phyloP scores from a whole-genome alignment of 1,139 yeast genomes.

The Yamadazyma siamensis region DNA sequence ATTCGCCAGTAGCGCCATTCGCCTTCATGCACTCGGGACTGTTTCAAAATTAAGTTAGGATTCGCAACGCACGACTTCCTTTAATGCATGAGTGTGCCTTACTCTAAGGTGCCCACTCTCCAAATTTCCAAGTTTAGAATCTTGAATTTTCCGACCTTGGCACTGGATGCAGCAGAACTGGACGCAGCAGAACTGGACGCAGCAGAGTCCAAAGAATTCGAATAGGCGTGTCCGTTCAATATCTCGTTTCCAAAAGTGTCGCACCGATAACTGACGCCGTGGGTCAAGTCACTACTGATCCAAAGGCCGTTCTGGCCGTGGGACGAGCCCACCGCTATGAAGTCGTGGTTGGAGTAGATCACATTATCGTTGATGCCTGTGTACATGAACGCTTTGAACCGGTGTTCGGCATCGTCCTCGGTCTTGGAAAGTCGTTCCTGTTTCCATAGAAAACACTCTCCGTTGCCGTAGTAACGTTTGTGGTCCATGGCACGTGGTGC shows the following conservation, averaged over 20 bases:
- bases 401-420: slow-evolving; percentile 12
- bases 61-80: too few species aligned
- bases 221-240: slow-evolving; percentile 50
- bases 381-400: slow-evolving; percentile 81
- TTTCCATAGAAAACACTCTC: slow-evolving; percentile 94
- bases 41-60: too few species aligned
- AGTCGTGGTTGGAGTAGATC: slow-evolving; percentile 75
- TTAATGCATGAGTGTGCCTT: too few species aligned
- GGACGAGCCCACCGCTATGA: slow-evolving; percentile 88
- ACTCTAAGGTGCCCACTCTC: slow-evolving; percentile 55
- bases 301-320: slow-evolving; percentile 87
- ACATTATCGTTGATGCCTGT: slow-evolving; percentile 88
- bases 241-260: slow-evolving; percentile 91
- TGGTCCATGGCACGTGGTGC: slow-evolving; percentile 66
- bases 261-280: slow-evolving; percentile 76
- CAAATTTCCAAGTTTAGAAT: slow-evolving; percentile 82
- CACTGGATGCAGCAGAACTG: slow-evolving; percentile 3
- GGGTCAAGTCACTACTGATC: slow-evolving; percentile 70
- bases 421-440: slow-evolving; percentile 30
- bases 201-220: neutral
- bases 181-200: slow-evolving; percentile 8
- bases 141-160: slow-evolving; percentile 50
- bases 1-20: too few species aligned
- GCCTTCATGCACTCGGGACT: too few species aligned
- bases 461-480: slow-evolving; percentile 82